Evolutionary conservation across 2,329 filamentous ascomycete genomes (phyloP).

Genomic region (Didymella segeticola): DNA sequence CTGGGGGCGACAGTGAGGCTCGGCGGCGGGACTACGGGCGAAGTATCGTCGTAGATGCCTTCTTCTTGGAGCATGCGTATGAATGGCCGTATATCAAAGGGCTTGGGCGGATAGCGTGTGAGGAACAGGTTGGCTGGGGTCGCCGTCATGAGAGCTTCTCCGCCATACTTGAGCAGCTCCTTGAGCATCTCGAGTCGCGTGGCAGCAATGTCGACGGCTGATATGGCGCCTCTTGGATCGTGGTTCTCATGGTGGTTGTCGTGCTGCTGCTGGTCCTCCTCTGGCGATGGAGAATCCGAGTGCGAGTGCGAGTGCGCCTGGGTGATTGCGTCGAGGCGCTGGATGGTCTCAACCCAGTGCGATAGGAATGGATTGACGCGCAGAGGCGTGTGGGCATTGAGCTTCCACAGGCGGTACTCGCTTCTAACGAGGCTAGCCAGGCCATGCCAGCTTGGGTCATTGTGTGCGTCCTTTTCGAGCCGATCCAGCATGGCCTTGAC

Average conservation of each 20-base stretch:
- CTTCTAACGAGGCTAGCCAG: slow-evolving; percentile 43
- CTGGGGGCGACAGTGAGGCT: neutral
- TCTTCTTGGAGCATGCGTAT: slow-evolving; percentile 48
- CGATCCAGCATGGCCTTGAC: slow-evolving; percentile 44
- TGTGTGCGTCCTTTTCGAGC: slow-evolving; percentile 28
- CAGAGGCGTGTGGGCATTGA: slow-evolving; percentile 40
- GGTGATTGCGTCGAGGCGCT: slow-evolving; percentile 20
- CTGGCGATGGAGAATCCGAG: too few species aligned
- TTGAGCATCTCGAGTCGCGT: slow-evolving; percentile 39
- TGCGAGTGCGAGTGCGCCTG: neutral
- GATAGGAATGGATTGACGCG: slow-evolving; percentile 48
- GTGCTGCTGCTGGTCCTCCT: neutral
- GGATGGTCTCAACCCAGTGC: slow-evolving; percentile 50
- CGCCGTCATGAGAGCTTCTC: slow-evolving; percentile 9
- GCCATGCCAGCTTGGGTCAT: slow-evolving; percentile 26
- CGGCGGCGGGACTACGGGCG: neutral
- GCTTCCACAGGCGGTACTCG: slow-evolving; percentile 45
- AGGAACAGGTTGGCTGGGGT: slow-evolving; percentile 28
- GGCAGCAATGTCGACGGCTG: slow-evolving; percentile 24
- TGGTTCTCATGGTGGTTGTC: neutral
- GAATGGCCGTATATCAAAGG: slow-evolving; percentile 38
- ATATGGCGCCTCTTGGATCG: slow-evolving; percentile 4
- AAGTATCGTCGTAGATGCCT: slow-evolving; percentile 40
- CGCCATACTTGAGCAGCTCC: slow-evolving; percentile 28
- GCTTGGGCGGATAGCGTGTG: slow-evolving; percentile 18